These are phyloP conservation scores for Calonectria honghensis DNA, from an alignment of 2,329 filamentous ascomycete species.

Conservation along the genomic window DNA sequence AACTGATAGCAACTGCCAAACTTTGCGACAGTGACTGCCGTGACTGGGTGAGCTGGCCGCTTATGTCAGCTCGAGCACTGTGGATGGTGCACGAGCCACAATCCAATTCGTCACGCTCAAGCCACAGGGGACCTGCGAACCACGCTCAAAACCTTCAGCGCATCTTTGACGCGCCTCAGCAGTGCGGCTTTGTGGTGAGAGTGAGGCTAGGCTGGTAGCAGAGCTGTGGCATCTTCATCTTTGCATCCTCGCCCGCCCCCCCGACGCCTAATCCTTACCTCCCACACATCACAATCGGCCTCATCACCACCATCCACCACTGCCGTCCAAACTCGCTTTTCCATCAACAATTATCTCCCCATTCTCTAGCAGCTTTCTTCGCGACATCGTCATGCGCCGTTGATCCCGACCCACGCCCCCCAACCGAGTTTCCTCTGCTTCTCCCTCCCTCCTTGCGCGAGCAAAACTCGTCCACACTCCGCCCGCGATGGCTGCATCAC, in stretches of 20 bases:
- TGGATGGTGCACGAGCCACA: conserved; percentile 21
- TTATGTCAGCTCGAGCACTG: background rate
- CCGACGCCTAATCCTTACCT: conserved; percentile 33
- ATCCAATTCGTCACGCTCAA: background rate
- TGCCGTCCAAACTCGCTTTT: conserved; percentile 31
- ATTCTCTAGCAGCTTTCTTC: conserved; percentile 20
- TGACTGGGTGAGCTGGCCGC: background rate
- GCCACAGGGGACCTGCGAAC: conserved; percentile 36
- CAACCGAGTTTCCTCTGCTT: conserved; percentile 31
- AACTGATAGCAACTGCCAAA: background rate
- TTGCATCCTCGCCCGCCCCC: conserved; percentile 23
- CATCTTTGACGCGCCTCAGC: conserved; percentile 54
- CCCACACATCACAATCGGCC: conserved; percentile 45
- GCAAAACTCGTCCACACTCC: conserved; percentile 38
- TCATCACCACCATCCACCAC: conserved; percentile 35
- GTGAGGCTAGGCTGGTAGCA: conserved; percentile 47
- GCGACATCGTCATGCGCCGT: conserved; percentile 50
- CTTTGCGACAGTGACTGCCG: background rate
- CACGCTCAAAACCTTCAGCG: conserved; percentile 44
- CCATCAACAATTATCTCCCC: conserved; percentile 40
- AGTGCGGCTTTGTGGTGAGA: conserved; percentile 35
- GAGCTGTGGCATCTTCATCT: conserved; percentile 40
- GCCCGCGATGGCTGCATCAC: conserved; percentile 63
- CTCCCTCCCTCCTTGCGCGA: conserved; percentile 28
- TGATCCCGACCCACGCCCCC: conserved; percentile 42